Evolutionary conservation across 2,329 filamentous ascomycete genomes (phyloP), one percentile per base, ranked within the genome.

Genomic region (Colletotrichum higginsianum): DNA sequence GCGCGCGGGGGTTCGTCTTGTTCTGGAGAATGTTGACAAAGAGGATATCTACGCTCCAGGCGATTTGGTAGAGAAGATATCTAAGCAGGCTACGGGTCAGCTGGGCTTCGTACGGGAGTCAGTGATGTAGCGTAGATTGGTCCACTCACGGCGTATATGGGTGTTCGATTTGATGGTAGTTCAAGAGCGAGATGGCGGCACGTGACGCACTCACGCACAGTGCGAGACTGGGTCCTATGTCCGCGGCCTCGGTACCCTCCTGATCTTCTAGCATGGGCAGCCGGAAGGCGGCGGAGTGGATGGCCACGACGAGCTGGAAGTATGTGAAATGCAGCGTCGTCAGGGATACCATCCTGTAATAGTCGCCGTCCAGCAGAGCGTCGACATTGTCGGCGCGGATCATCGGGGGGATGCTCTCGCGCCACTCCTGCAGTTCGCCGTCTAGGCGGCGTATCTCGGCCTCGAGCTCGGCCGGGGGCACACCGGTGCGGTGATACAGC

Each of bases 11-110:
- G 5, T 47, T 62, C 1, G 46, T 52, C 35, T 63, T 71, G 58
- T 71, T 71, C 40, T 71, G 68, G 40, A 71, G 60, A 9, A 71
- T 71, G 8, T 71, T 60, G 44, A 71, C 58, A 30, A 71, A 68
- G 46, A 71, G 53, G 11, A 71, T 62, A 30, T 71, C 68, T 16
- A 71, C 68, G n/a, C 65, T 68, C 68, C 68, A 71, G 9, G 68
- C 68, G 0, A 71, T 52, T 13, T 71, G 68, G 30, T 71, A 71
- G 23, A 71, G 26, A 0, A 71, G 65, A 38, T 68, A 71, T 3
- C 68, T 68, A 30, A 26, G 21, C 16, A n/a, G 4, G 9, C 16
- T 23, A 16, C 9, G 35, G 35, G 23, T 55, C 7, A 42, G 65
- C 40, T n/a, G 42, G 16, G 6, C 2, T 38, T 38, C 35, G 35